Conservation (phyloP, 441 rosid species). For the Syzygium malaccense region DNA sequence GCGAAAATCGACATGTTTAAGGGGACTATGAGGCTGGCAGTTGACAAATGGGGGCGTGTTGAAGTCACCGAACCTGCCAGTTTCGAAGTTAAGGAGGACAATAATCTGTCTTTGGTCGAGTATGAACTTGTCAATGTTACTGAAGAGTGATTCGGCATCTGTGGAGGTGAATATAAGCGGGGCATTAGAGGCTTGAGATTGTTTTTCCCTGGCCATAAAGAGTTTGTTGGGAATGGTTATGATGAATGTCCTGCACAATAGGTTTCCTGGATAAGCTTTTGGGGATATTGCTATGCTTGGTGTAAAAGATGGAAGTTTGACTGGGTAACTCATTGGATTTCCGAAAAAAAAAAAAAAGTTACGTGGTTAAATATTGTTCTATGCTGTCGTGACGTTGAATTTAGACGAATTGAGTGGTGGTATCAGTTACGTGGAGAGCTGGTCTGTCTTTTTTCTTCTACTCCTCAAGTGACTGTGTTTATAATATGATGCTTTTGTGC, state of each 20-base stretch:
- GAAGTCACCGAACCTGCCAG: constrained; percentile 62
- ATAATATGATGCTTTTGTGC: not conserved
- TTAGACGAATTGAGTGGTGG: not conserved
- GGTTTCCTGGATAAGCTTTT: constrained; percentile 8
- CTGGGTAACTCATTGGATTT: not conserved
- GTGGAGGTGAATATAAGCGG: constrained; percentile 21
- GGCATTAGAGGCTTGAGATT: constrained; percentile 13
- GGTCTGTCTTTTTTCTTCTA: not conserved
- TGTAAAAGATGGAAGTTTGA: not conserved
- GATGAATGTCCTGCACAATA: constrained; percentile 10
- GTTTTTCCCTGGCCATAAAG: constrained; percentile 11
- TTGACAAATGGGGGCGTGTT: constrained; percentile 89
- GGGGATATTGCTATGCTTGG: not conserved
- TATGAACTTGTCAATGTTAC: constrained; percentile 71
- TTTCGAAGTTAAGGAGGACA: constrained; percentile 53
- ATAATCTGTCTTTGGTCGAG: constrained; percentile 81
- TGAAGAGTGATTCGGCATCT: constrained; percentile 29
- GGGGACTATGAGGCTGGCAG: constrained; percentile 86
- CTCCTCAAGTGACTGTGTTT: not conserved
- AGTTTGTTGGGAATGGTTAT: constrained; percentile 8
- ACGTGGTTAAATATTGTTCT: not conserved
- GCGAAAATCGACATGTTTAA: constrained; percentile 97
- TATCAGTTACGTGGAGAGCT: not conserved
- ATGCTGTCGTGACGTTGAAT: not conserved
- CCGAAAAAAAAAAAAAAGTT: not conserved